Evolutionary conservation across 176 grass and related monocot genomes (phyloP).

Genomic region (Carex pumila): DNA sequence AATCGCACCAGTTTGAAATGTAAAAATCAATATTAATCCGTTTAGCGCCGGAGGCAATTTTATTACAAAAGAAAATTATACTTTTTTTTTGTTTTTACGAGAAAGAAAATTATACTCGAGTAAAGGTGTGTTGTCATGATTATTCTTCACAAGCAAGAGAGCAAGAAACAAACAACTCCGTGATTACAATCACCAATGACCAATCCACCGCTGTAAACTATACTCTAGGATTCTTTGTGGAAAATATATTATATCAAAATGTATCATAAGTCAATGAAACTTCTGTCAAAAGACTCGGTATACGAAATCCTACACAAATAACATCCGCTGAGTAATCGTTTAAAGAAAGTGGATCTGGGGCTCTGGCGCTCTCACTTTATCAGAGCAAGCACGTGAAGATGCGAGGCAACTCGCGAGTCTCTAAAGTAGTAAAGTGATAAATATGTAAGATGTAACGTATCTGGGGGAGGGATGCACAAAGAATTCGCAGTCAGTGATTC

Average conservation of each 20-base stretch:
- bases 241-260: not conserved
- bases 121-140: not conserved
- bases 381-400: constrained; percentile 1
- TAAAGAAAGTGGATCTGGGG: not conserved
- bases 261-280: not conserved
- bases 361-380: too few species aligned
- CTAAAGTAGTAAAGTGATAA: too few species aligned
- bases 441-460: too few species aligned
- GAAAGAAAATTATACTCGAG: not conserved
- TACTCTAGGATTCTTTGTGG: not conserved
- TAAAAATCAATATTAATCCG: not conserved
- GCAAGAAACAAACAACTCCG: not conserved
- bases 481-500: too few species aligned
- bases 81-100: too few species aligned
- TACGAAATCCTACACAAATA: not conserved
- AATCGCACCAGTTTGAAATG: not conserved
- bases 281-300: not conserved
- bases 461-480: too few species aligned
- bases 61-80: not conserved
- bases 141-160: constrained; percentile 1
- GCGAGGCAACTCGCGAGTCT: not conserved
- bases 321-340: not conserved
- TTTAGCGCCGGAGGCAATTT: not conserved
- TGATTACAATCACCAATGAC: not conserved
- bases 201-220: not conserved